These are phyloP conservation scores for Claviceps capensis DNA, from an alignment of 2,329 filamentous ascomycete species.

Conservation along the genomic window DNA sequence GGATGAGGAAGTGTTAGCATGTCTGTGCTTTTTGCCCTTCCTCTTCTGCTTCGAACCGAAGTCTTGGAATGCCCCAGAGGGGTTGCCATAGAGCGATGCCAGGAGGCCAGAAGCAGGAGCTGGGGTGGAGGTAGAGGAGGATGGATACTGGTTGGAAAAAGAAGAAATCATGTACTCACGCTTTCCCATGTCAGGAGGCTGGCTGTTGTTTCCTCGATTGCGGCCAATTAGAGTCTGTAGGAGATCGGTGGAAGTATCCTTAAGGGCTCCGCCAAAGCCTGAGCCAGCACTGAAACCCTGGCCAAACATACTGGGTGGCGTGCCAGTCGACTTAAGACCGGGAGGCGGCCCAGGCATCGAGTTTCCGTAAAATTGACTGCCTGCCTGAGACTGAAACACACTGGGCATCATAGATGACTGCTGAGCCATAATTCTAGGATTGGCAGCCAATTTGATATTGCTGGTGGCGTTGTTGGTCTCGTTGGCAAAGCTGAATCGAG, in stretches of 20 bases:
- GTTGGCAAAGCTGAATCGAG: constrained; percentile 77
- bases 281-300: constrained; percentile 64
- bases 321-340: constrained; percentile 87
- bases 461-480: constrained; percentile 41
- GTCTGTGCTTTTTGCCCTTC: constrained; percentile 99
- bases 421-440: constrained; percentile 69
- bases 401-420: constrained; percentile 78
- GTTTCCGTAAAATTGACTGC: constrained; percentile 64
- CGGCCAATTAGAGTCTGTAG: constrained; percentile 72
- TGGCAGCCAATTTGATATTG: constrained; percentile 63
- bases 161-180: constrained; percentile 97
- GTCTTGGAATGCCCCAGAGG: constrained; percentile 79
- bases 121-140: constrained; percentile 67
- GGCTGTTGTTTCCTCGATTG: constrained; percentile 51
- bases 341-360: constrained; percentile 89
- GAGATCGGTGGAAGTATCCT: constrained; percentile 52
- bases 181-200: constrained; percentile 78
- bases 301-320: constrained; percentile 88
- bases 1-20: constrained; percentile 99
- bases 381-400: constrained; percentile 43
- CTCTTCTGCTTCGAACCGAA: constrained; percentile 96
- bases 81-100: constrained; percentile 80
- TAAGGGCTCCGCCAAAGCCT: constrained; percentile 53
- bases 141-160: constrained; percentile 75
- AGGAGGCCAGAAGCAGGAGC: constrained; percentile 84